Evolutionary conservation across 2,329 filamentous ascomycete genomes (phyloP).

Genomic region (Sporothrix sp.): DNA sequence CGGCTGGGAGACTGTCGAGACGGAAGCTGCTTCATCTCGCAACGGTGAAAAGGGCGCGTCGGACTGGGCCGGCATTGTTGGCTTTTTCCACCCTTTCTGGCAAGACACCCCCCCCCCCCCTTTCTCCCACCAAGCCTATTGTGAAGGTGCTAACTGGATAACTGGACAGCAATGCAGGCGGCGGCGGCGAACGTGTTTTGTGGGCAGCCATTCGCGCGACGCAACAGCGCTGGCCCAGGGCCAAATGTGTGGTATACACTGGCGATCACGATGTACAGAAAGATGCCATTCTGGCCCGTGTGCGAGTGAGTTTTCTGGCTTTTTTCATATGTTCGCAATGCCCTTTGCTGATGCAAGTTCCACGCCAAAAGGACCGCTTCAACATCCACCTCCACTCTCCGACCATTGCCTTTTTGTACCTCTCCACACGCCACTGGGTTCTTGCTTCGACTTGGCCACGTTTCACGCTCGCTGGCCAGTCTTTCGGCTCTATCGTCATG

Average conservation of each 20-base stretch:
- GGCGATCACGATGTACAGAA: conserved; percentile 87
- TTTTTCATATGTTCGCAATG: too few relatives aligned
- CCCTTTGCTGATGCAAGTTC: too few relatives aligned
- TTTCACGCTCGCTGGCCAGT: conserved; percentile 92
- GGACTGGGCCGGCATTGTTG: conserved; percentile 76
- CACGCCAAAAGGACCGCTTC: conserved; percentile 84
- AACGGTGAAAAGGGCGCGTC: conserved; percentile 35
- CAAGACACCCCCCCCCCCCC: conserved; percentile 30
- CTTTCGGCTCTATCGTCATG: conserved; percentile 74
- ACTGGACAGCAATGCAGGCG: conserved; percentile 70
- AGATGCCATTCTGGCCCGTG: conserved; percentile 63
- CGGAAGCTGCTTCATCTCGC: conserved; percentile 30
- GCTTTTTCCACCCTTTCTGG: conserved; percentile 98
- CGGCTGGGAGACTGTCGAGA: conserved; percentile 61
- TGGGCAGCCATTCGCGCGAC: conserved; percentile 93
- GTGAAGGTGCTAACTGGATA: conserved; percentile 11
- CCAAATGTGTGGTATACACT: conserved; percentile 87
- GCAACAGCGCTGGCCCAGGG: conserved; percentile 78
- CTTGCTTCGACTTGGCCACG: conserved; percentile 79
- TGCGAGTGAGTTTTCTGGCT: conserved; percentile 45
- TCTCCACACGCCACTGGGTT: conserved; percentile 78
- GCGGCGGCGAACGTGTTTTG: conserved; percentile 87
- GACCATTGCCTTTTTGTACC: conserved; percentile 79
- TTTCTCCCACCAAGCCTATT: too few relatives aligned
- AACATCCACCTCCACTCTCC: conserved; percentile 82